Evolutionary conservation across 768 basidiomycete genomes (phyloP).

Genomic region (Rhodotorula taiwanensis): DNA sequence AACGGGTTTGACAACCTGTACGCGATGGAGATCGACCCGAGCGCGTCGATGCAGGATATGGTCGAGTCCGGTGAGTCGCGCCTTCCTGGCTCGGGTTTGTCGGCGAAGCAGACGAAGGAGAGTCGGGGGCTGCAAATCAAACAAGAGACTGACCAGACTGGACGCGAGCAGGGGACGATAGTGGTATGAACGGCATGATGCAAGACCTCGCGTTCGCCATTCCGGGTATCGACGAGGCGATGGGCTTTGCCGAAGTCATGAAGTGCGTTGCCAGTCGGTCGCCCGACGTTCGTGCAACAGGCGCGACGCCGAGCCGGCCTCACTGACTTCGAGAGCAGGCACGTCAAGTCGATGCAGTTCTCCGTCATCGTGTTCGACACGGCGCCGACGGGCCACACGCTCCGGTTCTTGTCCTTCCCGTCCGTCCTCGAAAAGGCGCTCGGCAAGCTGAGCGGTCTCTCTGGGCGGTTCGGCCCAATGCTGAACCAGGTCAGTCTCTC

Average conservation of each 20-base stretch:
- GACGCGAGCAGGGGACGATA: conserved; percentile 35
- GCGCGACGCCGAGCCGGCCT: no score
- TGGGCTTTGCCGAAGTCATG: conserved; percentile 99
- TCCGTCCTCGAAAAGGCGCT: conserved; percentile 94
- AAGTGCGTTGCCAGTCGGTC: conserved; percentile 54
- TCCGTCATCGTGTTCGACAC: conserved; percentile 99
- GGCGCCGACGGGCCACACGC: conserved; percentile 94
- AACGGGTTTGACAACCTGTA: conserved; percentile 94
- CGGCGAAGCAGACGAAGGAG: neutral
- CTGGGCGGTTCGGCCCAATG: conserved; percentile 94
- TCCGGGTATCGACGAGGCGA: conserved; percentile 97
- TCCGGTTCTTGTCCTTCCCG: conserved; percentile 98
- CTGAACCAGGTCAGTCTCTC: conserved; percentile 59
- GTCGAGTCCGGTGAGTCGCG: conserved; percentile 80
- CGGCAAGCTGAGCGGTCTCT: conserved; percentile 86
- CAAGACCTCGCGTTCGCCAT: conserved; percentile 99
- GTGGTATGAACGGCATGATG: conserved; percentile 99
- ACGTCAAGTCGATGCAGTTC: conserved; percentile 99
- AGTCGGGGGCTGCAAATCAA: no score
- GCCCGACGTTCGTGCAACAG: no score
- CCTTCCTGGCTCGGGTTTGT: no score
- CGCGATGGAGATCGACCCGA: conserved; percentile 99
- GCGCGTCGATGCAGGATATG: conserved; percentile 97
- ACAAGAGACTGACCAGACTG: no score
- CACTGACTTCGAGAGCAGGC: conserved; percentile 53